Evolutionary conservation across 2,329 filamentous ascomycete genomes (phyloP), one percentile per base, ranked within the genome.

Genomic region (Rhexocercosporidium sp.): DNA sequence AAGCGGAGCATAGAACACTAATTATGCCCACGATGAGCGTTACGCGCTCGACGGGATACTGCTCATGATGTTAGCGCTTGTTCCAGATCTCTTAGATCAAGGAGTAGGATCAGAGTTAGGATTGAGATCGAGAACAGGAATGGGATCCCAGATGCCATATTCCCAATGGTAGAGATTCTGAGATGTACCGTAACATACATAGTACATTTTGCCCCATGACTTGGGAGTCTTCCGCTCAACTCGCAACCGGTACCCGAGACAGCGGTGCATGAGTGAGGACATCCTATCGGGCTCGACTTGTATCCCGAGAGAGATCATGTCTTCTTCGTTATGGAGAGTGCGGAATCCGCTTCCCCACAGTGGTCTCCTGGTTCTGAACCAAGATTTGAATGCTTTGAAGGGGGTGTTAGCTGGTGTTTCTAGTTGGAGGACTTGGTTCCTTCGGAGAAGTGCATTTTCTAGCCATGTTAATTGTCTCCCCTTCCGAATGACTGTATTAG

Each of bases 121-220:
- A n/a, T n/a, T n/a, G n/a, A n/a, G n/a, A n/a, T n/a, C n/a, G n/a
- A n/a, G n/a, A n/a, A n/a, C n/a, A n/a, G n/a, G n/a, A n/a, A n/a
- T n/a, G n/a, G n/a, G n/a, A n/a, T n/a, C n/a, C n/a, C n/a, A n/a
- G n/a, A n/a, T n/a, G n/a, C n/a, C n/a, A n/a, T n/a, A n/a, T n/a
- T n/a, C n/a, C n/a, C n/a, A n/a, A n/a, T n/a, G n/a, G n/a, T n/a
- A n/a, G n/a, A n/a, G n/a, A n/a, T n/a, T n/a, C n/a, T n/a, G n/a
- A n/a, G n/a, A n/a, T n/a, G n/a, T n/a, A n/a, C n/a, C n/a, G n/a
- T n/a, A n/a, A n/a, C n/a, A n/a, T n/a, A n/a, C n/a, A 27, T 67
- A 61, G 25, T 64, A 60, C 29, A 67, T 63, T 14, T 54, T 37
- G 16, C 59, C 65, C 61, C 59, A 63, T 2, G 59, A 66, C 29